Evolutionary conservation across 768 basidiomycete genomes (phyloP), one percentile per base, ranked within the genome.

Genomic region (Tylopilus sp.): DNA sequence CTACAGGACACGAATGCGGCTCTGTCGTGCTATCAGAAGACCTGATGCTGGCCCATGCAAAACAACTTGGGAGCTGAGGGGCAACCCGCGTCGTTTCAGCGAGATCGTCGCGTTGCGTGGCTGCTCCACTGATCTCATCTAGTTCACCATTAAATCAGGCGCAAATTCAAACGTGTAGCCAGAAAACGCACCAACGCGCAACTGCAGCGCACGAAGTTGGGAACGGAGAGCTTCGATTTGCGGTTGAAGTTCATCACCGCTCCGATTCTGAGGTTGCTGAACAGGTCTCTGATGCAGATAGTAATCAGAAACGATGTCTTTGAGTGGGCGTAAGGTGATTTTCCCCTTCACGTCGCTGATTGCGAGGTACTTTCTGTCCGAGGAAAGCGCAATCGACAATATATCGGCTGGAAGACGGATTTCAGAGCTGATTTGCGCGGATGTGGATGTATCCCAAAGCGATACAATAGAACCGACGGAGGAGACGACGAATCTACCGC

Each of bases 381-480:
- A 7, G 15, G 53, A 57, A 15, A 57, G 28, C 2, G 57, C 54
- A 6, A 51, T 50, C 4, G 52, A 30, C 10, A 36, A 12, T 18
- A 50, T 12, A 6, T 18, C 12, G 23, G n/a, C 15, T 13, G 40
- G 17, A 11, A 47, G 26, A 6, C 25, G 52, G 12, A 55, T 44
- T 3, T 44, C 31, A 26, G 45, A 43, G 22, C 48, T 42, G 25
- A 57, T 44, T 25, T 21, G 40, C 6, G 42, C 30, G 8, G 38
- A 39, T 3, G 52, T 50, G 5, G 31, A 43, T n/a, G 56, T 6
- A 26, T 57, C 56, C 52, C 49, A 47, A 31, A 57, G 8, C 0
- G 48, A 47, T 15, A 57, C 30, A 40, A 9, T 18, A 10, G 9
- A 20, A 10, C 44, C 48, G 12, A 40, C 13, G 12, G n/a, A 50